Percentiles rank a stretch among this genome's conserved stretches.
phyloP scores from a whole-genome alignment of 768 basidiomycete species.

The Leccinellum luteum region DNA sequence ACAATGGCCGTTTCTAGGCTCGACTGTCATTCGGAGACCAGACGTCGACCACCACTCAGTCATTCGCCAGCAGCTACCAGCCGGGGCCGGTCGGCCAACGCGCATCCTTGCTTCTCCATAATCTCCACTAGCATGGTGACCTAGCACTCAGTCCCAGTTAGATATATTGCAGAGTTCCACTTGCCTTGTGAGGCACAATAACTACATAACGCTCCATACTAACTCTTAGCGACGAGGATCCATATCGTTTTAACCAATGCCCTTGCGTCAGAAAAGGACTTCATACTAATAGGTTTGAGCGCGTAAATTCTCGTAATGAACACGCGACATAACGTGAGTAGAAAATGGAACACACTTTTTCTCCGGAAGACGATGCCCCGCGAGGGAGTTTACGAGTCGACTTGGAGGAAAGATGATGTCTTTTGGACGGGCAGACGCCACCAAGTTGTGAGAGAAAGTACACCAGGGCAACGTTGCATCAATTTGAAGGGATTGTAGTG shows the following conservation, averaged over 20 bases:
- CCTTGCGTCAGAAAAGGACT: conserved; percentile 11
- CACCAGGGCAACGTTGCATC: not conserved
- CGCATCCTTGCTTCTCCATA: conserved; percentile 57
- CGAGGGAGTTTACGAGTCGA: not conserved
- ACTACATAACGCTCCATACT: conserved; percentile 29
- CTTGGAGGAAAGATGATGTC: conserved; percentile 2
- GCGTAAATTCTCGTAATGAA: not conserved
- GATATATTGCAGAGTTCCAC: not conserved
- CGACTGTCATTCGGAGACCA: conserved; percentile 42
- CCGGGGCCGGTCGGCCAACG: conserved; percentile 27
- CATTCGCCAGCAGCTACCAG: conserved; percentile 48
- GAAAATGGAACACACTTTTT: conserved; percentile 3
- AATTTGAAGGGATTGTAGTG: not conserved
- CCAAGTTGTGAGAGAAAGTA: not conserved
- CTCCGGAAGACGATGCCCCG: not conserved
- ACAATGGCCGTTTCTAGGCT: no score
- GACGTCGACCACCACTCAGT: no score
- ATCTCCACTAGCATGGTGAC: conserved; percentile 56
- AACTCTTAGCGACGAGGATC: conserved; percentile 52
- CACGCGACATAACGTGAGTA: not conserved
- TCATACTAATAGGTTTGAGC: not conserved
- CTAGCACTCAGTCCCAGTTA: conserved; percentile 25
- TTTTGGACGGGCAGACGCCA: not conserved
- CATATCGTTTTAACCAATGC: conserved; percentile 51
- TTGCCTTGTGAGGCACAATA: conserved; percentile 17